Base-by-base conservation (phyloP, 495 filamentous ascomycete species). In the Penicillium psychrofluorescens region DNA sequence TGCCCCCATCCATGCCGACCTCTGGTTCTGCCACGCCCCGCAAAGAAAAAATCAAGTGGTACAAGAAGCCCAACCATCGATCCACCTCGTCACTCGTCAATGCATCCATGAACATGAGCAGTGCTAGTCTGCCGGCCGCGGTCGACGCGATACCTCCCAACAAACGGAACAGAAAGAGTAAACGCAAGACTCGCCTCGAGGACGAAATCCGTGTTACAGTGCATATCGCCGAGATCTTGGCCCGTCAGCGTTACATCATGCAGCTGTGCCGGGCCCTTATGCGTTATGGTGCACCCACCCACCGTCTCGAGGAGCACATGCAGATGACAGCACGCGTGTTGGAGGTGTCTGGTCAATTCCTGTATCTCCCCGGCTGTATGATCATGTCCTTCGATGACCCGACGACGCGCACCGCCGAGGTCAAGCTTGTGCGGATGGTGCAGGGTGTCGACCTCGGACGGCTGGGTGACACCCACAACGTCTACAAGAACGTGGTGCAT, bases 351-450 rank as follows among this genome's bases (percentile, higher is more conserved):
- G 86, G 83, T 35, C 90, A 95, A 51, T 95, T 92, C 57, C 64
- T 95, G 35, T 95, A 95, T 61, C 81, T 95, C 3, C 91, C 91
- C 0, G 88, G 88, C 6, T 92, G 86, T 51, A 97, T 95, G 91
- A 86, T 97, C 57, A 85, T 95, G 61, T 89, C 88, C 0, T 95
- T 97, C 56, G 90, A 95, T 54, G 91, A 97, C 64, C 78, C 80
- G 14, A 76, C 80, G 11, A 94, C 88, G 1, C 91, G 95, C 53
- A 95, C 91, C 0, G 88, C 88, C 6, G 91, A 95, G 59, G 86
- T 95, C 46, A 91, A 94, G 65, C 78, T 97, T 16, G 84, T 97
- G 14, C 81, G 86, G 15, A 74, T 79, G 13, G 66, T 68, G 3
- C 85, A 90, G 56, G 89, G 86, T 2, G 78, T 97, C 15, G 85